Base-by-base conservation (phyloP, 352 stramenopile species). In the Phytophthora megakarya region DNA sequence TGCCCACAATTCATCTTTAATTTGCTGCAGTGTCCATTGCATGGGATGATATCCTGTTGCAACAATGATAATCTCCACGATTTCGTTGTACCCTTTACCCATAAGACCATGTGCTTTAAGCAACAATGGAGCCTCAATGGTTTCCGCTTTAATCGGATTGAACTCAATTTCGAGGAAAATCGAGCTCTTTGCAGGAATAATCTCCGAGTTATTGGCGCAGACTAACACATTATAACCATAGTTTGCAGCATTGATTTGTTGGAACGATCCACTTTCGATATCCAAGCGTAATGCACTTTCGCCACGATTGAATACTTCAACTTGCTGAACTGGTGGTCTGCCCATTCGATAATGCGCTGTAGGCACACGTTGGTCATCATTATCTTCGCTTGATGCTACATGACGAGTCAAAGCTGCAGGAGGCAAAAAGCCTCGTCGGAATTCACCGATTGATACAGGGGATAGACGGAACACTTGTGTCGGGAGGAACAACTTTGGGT, bases 131-230 rank as follows among this genome's bases (percentile, higher is more conserved):
- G 75, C 69, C 11, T 88, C 70, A 13, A 92, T 60, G 1, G 66
- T 78, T 46, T 74, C 76, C 46, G 73, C 56, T 68, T 90, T 76
- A 37, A 92, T 78, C 18, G 86, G 86, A 40, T 84, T 89, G 57
- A 95, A 95, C 63, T 88, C 81, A 15, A 95, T 65, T 22, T 95
- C 81, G 5, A 95, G 48, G 25, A 80, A 89, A 32, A 81, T 71
- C 0, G 74, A 88, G 48, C 80, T 88, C 18, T 79, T 75, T 0
- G 84, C 72, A 7, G 82, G 71, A 10, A 95, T 72, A 52, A 91
- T 84, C 51, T 89, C 73, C 9, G 76, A 82, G 16, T 59, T 74
- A 22, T 65, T 80, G 30, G 53, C 46, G 58, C 86, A 93, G 0
- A 61, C 65, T 1, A 95, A 63, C 55, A 92, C 75, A 1, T 73